Evolutionary conservation across 2,329 filamentous ascomycete species (phyloP).

Genomic region (Pezicula rhizophila): DNA sequence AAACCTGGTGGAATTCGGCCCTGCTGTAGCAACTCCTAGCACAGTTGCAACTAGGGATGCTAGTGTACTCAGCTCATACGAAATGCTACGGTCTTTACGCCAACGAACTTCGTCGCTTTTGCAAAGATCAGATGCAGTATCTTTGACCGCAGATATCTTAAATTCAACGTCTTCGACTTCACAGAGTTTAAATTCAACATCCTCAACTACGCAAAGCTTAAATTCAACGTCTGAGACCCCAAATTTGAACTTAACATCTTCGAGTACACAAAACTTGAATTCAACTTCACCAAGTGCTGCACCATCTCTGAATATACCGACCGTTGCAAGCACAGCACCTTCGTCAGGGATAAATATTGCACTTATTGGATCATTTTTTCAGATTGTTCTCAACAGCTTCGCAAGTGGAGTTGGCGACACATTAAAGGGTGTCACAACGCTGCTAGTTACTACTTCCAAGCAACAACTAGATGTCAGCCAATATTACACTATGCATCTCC

Average conservation of each 20-base stretch:
- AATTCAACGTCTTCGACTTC: conserved; percentile 1
- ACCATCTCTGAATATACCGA: conserved; percentile 3
- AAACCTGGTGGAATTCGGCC: conserved; percentile 3
- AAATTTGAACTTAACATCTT: neutral
- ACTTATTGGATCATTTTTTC: conserved; percentile 1
- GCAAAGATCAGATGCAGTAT: neutral
- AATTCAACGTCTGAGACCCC: neutral
- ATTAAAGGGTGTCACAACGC: neutral
- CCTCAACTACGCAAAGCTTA: neutral
- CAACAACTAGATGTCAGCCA: conserved; percentile 1
- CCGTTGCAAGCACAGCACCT: neutral
- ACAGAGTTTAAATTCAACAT: neutral
- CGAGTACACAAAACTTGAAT: conserved; percentile 1
- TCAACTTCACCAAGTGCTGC: neutral
- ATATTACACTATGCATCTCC: conserved; percentile 1
- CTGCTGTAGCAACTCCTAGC: neutral
- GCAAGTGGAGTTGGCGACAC: conserved; percentile 3
- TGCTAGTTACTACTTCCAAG: conserved; percentile 1
- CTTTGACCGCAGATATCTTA: neutral
- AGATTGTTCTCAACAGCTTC: conserved; percentile 5
- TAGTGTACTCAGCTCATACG: neutral
- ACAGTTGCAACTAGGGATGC: conserved; percentile 1
- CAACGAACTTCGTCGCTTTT: neutral
- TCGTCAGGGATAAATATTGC: conserved; percentile 3
- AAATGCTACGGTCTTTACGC: neutral